Evolutionary conservation across 371 early-diverging fungal species (phyloP).

Genomic region (Sporodiniella umbellata): DNA sequence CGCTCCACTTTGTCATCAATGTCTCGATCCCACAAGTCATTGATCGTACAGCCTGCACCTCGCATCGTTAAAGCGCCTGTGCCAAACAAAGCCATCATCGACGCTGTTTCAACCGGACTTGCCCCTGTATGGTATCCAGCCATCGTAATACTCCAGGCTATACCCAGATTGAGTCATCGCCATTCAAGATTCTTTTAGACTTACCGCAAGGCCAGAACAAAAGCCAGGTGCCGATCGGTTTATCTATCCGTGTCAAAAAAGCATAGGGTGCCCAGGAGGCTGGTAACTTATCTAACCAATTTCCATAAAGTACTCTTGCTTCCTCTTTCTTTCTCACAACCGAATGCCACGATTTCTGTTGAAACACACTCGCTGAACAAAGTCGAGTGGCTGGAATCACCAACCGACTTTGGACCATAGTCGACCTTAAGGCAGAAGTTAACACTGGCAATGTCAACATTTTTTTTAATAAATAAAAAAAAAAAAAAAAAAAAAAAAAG

Average conservation of each 20-base stretch:
- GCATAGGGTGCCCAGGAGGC: slow-evolving; percentile 64
- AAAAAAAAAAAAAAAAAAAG: not conserved
- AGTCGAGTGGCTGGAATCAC: too few species aligned
- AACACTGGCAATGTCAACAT: not conserved
- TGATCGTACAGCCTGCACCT: slow-evolving; percentile 96
- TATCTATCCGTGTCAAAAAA: slow-evolving; percentile 79
- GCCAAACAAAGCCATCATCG: slow-evolving; percentile 81
- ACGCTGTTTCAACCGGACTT: slow-evolving; percentile 52
- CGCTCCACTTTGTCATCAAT: slow-evolving; percentile 87
- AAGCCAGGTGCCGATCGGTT: slow-evolving; percentile 91
- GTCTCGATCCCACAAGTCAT: slow-evolving; percentile 94
- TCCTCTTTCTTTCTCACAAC: slow-evolving; percentile 2
- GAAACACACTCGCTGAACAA: not conserved
- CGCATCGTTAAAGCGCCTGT: slow-evolving; percentile 93
- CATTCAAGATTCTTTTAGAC: not conserved
- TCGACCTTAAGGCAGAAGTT: too few species aligned
- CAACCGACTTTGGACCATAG: too few species aligned
- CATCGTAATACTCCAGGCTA: slow-evolving; percentile 83
- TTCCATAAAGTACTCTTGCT: slow-evolving; percentile 21
- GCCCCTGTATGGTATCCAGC: slow-evolving; percentile 62
- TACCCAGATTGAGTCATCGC: not conserved
- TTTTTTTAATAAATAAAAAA: too few species aligned
- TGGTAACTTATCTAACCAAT: slow-evolving; percentile 44
- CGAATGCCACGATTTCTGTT: slow-evolving; percentile 11
- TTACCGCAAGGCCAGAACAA: slow-evolving; percentile 88